phyloP scores from a whole-genome alignment of 768 basidiomycete species.

The Leccinum longicurvipes region DNA sequence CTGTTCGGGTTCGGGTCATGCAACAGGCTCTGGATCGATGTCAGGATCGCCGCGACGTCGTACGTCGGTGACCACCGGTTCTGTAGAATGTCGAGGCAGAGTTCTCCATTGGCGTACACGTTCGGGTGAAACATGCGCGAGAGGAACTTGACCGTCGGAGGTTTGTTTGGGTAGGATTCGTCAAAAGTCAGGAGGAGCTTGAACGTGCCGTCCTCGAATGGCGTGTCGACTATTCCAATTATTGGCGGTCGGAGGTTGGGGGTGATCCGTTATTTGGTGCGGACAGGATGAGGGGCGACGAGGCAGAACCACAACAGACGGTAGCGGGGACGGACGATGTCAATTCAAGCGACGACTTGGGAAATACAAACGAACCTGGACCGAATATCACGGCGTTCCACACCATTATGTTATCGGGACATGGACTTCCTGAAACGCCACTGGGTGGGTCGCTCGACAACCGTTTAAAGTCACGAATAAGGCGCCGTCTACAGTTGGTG shows the following conservation, averaged over 20 bases:
- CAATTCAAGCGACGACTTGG: neutral
- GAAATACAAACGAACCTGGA: constrained; percentile 62
- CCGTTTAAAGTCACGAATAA: constrained; percentile 97
- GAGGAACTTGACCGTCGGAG: constrained; percentile 95
- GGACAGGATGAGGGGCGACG: too few species aligned
- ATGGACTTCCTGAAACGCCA: constrained; percentile 95
- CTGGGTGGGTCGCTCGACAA: constrained; percentile 92
- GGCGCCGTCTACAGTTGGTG: constrained; percentile 89
- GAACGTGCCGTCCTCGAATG: constrained; percentile 99
- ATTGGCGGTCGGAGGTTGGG: neutral
- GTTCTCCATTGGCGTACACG: constrained; percentile 97
- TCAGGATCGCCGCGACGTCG: constrained; percentile 97
- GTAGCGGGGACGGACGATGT: neutral
- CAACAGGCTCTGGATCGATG: constrained; percentile 90
- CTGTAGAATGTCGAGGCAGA: constrained; percentile 97
- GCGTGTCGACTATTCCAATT: constrained; percentile 75
- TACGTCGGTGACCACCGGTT: constrained; percentile 99
- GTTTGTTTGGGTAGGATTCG: constrained; percentile 98
- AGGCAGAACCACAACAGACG: neutral
- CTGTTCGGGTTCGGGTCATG: constrained; percentile 99
- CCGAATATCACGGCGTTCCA: constrained; percentile 99
- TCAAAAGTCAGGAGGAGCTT: constrained; percentile 93
- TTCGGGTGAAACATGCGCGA: constrained; percentile 99
- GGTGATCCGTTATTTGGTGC: too few species aligned
- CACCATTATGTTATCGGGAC: constrained; percentile 97